Evolutionary conservation across 2,329 filamentous ascomycete genomes (phyloP).

Genomic region (Aspergillus melleus): DNA sequence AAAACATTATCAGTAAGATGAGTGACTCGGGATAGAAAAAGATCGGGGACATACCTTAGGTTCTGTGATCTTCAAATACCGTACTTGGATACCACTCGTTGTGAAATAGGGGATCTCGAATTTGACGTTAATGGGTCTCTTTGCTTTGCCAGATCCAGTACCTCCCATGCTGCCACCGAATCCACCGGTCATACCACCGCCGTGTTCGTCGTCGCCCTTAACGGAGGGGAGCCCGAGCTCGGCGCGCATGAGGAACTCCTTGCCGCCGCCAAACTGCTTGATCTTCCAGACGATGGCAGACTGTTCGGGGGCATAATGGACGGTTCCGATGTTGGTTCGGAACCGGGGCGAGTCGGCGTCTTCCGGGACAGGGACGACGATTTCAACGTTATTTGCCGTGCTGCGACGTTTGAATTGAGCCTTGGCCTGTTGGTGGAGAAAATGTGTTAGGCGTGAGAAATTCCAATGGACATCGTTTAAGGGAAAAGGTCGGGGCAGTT

Average conservation of each 20-base stretch:
- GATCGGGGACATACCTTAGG: slow-evolving; percentile 72
- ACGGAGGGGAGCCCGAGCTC: slow-evolving; percentile 93
- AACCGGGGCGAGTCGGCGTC: slow-evolving; percentile 96
- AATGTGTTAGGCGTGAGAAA: neutral
- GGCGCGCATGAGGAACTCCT: slow-evolving; percentile 98
- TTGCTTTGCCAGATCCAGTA: slow-evolving; percentile 80
- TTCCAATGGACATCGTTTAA: neutral
- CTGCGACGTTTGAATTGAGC: slow-evolving; percentile 97
- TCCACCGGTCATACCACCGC: slow-evolving; percentile 95
- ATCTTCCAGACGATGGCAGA: slow-evolving; percentile 99
- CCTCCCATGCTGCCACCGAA: slow-evolving; percentile 98
- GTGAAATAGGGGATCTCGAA: slow-evolving; percentile 99
- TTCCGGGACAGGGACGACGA: slow-evolving; percentile 93
- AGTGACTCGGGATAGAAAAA: neutral
- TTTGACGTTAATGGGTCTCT: slow-evolving; percentile 97
- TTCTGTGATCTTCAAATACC: slow-evolving; percentile 98
- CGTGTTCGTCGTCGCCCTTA: slow-evolving; percentile 90
- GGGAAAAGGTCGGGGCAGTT: neutral
- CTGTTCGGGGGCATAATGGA: slow-evolving; percentile 96
- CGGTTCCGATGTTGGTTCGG: slow-evolving; percentile 93
- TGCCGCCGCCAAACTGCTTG: slow-evolving; percentile 97
- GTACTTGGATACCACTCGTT: slow-evolving; percentile 97
- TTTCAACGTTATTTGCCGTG: slow-evolving; percentile 98
- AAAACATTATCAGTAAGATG: slow-evolving; percentile 3
- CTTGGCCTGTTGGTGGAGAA: slow-evolving; percentile 59